Percentiles rank a stretch among this genome's conserved stretches.
Conservation (phyloP, 495 filamentous ascomycete genomes). For the Penicillium soppii region DNA sequence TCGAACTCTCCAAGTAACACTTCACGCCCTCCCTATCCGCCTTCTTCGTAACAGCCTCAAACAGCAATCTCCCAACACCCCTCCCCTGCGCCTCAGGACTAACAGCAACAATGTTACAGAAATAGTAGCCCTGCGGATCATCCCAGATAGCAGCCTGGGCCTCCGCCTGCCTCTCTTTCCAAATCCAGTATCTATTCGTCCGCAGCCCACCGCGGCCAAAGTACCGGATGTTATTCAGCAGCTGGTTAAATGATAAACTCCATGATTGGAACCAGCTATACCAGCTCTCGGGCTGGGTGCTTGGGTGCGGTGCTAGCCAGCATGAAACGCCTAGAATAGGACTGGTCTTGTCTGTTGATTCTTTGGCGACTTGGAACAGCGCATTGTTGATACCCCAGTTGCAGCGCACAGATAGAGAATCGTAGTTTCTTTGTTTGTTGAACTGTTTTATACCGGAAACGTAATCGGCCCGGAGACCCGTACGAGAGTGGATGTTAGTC, state of each 20-base stretch:
- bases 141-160: slow-evolving; percentile 59
- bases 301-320: slow-evolving; percentile 56
- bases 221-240: slow-evolving; percentile 57
- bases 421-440: slow-evolving; percentile 51
- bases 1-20: slow-evolving; percentile 64
- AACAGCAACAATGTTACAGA: slow-evolving; percentile 69
- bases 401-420: slow-evolving; percentile 58
- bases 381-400: slow-evolving; percentile 64
- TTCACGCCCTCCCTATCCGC: slow-evolving; percentile 58
- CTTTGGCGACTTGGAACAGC: slow-evolving; percentile 63
- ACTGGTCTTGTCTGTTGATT: slow-evolving; percentile 27
- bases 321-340: slow-evolving; percentile 62
- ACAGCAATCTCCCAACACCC: slow-evolving; percentile 56
- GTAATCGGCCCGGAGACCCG: slow-evolving; percentile 14
- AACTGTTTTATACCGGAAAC: slow-evolving; percentile 33
- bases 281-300: slow-evolving; percentile 50
- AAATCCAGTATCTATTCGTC: slow-evolving; percentile 62
- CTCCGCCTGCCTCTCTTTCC: slow-evolving; percentile 58
- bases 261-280: slow-evolving; percentile 51
- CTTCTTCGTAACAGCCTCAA: slow-evolving; percentile 53
- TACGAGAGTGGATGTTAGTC: slow-evolving; percentile 21
- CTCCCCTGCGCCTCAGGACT: slow-evolving; percentile 55
- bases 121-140: slow-evolving; percentile 62
- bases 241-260: slow-evolving; percentile 55
- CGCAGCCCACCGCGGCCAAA: slow-evolving; percentile 58